Conservation (phyloP, 2,329 filamentous ascomycete species). For the Thermothelomyces thermophilus region DNA sequence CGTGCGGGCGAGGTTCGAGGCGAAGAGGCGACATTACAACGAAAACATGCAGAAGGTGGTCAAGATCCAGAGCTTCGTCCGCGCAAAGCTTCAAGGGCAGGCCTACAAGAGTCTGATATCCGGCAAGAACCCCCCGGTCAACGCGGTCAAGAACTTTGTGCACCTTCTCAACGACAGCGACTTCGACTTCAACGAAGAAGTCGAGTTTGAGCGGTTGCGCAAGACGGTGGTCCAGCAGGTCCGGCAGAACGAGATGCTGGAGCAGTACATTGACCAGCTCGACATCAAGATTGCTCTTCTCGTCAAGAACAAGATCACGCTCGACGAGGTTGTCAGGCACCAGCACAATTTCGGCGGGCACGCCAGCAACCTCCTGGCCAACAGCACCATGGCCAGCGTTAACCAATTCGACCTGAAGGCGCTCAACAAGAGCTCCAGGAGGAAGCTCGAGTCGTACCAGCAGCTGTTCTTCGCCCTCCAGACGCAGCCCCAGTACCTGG, state of each 20-base stretch:
- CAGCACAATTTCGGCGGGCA: constrained; percentile 94
- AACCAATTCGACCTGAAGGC: constrained; percentile 97
- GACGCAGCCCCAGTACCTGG: constrained; percentile 91
- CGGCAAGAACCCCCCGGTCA: constrained; percentile 93
- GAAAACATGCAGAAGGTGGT: constrained; percentile 99
- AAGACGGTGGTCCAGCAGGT: constrained; percentile 98
- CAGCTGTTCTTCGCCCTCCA: constrained; percentile 96
- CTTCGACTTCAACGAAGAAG: constrained; percentile 97
- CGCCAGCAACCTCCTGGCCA: constrained; percentile 75
- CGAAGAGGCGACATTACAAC: constrained; percentile 82
- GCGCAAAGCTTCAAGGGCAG: constrained; percentile 91
- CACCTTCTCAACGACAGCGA: constrained; percentile 96
- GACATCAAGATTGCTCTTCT: constrained; percentile 98
- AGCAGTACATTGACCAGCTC: constrained; percentile 96
- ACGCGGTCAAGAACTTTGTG: constrained; percentile 96
- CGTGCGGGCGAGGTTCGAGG: constrained; percentile 67
- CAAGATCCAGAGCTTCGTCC: constrained; percentile 95
- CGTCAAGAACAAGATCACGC: constrained; percentile 98
- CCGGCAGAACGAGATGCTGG: constrained; percentile 90
- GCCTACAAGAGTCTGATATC: constrained; percentile 96
- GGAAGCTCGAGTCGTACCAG: constrained; percentile 94
- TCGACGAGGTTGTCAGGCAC: constrained; percentile 95
- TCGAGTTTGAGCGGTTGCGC: constrained; percentile 89
- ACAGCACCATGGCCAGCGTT: constrained; percentile 77
- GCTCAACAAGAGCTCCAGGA: constrained; percentile 90